Base-by-base conservation (phyloP, 371 early-diverging fungal genomes). In the Mortierella sp. region DNA sequence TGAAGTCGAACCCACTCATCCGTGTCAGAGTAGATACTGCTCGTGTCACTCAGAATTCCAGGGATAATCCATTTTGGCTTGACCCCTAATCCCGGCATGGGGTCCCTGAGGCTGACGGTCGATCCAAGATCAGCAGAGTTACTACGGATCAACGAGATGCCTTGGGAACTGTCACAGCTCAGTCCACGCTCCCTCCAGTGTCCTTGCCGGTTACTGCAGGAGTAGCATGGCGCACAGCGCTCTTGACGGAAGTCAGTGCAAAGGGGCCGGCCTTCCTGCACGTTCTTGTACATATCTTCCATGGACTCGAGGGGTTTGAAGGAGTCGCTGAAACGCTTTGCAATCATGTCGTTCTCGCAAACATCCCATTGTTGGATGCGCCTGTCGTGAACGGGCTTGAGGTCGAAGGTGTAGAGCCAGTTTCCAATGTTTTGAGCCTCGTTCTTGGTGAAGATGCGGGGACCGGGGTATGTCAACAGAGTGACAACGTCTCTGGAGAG, bases 1-100 rank as follows among this genome's bases (percentile, higher is more conserved):
- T 92, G 91, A 34, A 92, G 79, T n/a, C 92, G 74, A 83, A 89
- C 87, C 92, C 92, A 92, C 28, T 90, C 87, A 21, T 89, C 89
- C 21, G 89, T 88, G 19, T 89, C 88, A 0, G 92, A 91, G 63
- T 90, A 92, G 63, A 90, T 80, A 5, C 91, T 91, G 21, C 90
- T 89, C 42, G 88, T 84, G 52, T 89, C 82, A 2, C 91, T 91
- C 9, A 92, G 48, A 11, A 92, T 70, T 42, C 88, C 89, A 0
- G 87, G 86, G 50, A 92, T 88, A 48, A 92, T 92, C 93, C 93
- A 92, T 8, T 88, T 89, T 45, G 90, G 89, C 19, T 86, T 83
- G 10, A 88, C 42, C n/a, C 52, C 82, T 28, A 75, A 45, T 26
- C 58, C 68, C 9, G 63, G 80, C n/a, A 55, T 70, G 13, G 42